These are phyloP conservation scores for Candida suzukii DNA, from an alignment of 805 yeast genomes.

Conservation along the genomic window DNA sequence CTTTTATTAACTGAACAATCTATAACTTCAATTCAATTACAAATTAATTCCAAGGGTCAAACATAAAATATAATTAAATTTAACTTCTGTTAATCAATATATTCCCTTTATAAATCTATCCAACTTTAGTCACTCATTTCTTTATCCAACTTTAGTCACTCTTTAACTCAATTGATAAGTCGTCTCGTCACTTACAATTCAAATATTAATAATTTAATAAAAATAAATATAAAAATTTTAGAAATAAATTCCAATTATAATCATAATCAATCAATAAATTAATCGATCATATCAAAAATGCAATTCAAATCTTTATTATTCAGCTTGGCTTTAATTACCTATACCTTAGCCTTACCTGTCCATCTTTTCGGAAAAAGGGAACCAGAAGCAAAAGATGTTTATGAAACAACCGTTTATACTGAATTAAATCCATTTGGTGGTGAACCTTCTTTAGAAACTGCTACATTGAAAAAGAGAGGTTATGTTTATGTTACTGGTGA, in stretches of 20 bases:
- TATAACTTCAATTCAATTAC: too few relatives aligned
- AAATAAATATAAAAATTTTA: too few relatives aligned
- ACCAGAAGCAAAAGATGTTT: background rate
- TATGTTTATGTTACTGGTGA: slow-evolving; percentile 19
- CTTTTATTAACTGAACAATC: too few relatives aligned
- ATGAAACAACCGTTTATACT: background rate
- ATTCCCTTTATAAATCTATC: background rate
- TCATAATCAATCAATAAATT: background rate
- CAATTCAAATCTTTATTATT: slow-evolving; percentile 1
- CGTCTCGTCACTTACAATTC: too few relatives aligned
- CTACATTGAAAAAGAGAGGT: slow-evolving; percentile 16
- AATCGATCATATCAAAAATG: background rate
- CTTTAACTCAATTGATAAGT: too few relatives aligned
- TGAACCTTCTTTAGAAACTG: background rate
- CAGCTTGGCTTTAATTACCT: background rate
- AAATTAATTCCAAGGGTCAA: too few relatives aligned
- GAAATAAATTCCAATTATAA: too few relatives aligned
- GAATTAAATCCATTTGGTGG: background rate
- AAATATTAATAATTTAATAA: too few relatives aligned
- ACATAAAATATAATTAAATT: too few relatives aligned
- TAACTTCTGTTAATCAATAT: too few relatives aligned
- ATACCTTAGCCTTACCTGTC: slow-evolving; percentile 1
- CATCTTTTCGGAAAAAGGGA: background rate
- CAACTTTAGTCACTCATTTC: slow-evolving; percentile 1
- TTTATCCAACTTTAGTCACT: slow-evolving; percentile 7